A percentile compares a stretch with the other conserved stretches of the same genome.
Evolutionary conservation across 768 basidiomycete genomes (phyloP).

Genomic region (Kwoniella sp.): DNA sequence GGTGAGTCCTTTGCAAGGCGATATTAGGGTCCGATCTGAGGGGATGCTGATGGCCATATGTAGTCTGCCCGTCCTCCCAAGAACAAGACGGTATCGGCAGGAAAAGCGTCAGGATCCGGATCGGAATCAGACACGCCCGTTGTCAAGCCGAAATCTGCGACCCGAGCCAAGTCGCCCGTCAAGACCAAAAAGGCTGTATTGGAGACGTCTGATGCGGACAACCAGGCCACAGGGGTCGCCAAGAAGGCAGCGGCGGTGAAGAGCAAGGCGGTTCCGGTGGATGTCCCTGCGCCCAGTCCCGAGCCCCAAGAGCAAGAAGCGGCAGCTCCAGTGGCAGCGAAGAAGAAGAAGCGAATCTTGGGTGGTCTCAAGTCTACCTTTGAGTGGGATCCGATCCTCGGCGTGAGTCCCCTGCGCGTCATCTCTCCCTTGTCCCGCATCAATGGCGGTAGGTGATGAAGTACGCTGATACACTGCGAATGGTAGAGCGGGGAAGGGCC

Average conservation of each 20-base stretch:
- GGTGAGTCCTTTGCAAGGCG: constrained; percentile 9
- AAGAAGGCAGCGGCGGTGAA: constrained; percentile 5
- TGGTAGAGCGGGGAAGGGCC: constrained; percentile 40
- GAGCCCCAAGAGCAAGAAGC: neutral
- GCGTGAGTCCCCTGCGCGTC: constrained; percentile 32
- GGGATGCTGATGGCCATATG: neutral
- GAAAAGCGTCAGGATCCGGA: neutral
- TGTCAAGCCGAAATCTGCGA: constrained; percentile 1
- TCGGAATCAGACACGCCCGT: constrained; percentile 10
- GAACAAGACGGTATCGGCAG: constrained; percentile 3
- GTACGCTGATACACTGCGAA: neutral
- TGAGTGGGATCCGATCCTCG: constrained; percentile 40
- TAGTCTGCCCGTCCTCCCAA: constrained; percentile 3
- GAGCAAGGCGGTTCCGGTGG: neutral
- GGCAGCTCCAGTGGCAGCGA: constrained; percentile 10
- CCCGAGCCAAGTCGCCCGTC: constrained; percentile 12
- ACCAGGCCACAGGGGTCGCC: neutral
- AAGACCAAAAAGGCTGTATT: constrained; percentile 18
- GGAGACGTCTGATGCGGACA: constrained; percentile 10
- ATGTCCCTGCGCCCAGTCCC: constrained; percentile 2
- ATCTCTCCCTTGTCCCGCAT: neutral
- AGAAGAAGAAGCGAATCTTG: constrained; percentile 45
- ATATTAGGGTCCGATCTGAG: too few relatives aligned
- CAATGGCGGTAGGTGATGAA: neutral
- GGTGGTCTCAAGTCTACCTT: constrained; percentile 32